Evolutionary conservation across 805 yeast genomes (phyloP), one percentile per base, ranked within the genome.

Genomic region (Schizosaccharomyces lindneri): DNA sequence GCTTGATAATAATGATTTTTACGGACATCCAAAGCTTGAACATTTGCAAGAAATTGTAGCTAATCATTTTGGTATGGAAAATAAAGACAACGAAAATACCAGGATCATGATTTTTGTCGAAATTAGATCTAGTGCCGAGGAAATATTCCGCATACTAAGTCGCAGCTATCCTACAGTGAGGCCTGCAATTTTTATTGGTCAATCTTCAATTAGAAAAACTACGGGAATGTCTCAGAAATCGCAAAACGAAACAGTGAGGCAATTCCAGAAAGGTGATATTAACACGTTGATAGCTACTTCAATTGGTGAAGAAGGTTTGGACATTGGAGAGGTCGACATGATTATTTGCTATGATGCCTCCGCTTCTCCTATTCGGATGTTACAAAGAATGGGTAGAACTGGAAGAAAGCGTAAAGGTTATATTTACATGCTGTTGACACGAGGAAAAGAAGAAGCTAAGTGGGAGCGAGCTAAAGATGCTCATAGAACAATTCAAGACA

Each of bases 291-390:
- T 93, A 5, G 96, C 97, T 4, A 93, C 99, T 0, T 88, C 96
- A 0, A 90, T 93, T 68, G 99, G 97, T 59, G 99, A 93, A 70
- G 99, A 93, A 75, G 99, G 99, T 57, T 76, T 93, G 65, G 98
- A 93, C 74, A 94, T 93, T 65, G 98, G 98, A 41, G 97, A 94
- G 70, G 99, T 93, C 61, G 98, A 93, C 71, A 70, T 93, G 67
- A 90, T 93, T 66, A 77, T 93, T 6, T 89, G 96, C 69, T 93
- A 81, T 71, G 98, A 93, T 68, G 86, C 95, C 0, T 88, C 97
- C 0, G 78, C 88, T 36, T 87, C 95, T 57, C 97, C 97, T 0
- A 90, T 93, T 63, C 86, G 94, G 63, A 88, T 85, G 66, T 79
- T 93, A 51, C 99, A 93, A 70, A 75, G 99, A 66, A 87, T 93